Percentiles rank a stretch among this genome's conserved stretches.
Evolutionary conservation across 2,329 filamentous ascomycete species (phyloP).

Genomic region (Trichophyton schoenleinii): DNA sequence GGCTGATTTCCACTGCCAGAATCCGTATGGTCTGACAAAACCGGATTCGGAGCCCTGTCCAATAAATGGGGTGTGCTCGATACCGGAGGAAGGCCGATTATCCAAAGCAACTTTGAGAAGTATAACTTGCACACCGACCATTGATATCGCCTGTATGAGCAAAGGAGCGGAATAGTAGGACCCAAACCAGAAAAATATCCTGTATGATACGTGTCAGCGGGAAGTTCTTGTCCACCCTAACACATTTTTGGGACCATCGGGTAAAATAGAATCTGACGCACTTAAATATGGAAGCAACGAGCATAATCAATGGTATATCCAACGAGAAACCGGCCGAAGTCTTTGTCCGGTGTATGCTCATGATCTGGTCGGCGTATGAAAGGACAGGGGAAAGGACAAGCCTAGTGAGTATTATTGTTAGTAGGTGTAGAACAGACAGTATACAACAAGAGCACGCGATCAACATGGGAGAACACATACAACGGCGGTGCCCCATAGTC

Average conservation of each 20-base stretch:
- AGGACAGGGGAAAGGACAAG: constrained; percentile 51
- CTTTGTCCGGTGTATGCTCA: constrained; percentile 48
- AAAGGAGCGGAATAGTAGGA: constrained; percentile 47
- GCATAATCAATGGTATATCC: constrained; percentile 56
- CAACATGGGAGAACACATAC: constrained; percentile 21
- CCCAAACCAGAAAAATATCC: constrained; percentile 55
- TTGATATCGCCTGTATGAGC: constrained; percentile 48
- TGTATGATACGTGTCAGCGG: constrained; percentile 17
- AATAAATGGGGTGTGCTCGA: constrained; percentile 33
- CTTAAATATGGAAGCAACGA: constrained; percentile 52
- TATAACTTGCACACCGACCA: constrained; percentile 46
- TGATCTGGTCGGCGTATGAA: constrained; percentile 55
- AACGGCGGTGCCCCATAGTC: constrained; percentile 40
- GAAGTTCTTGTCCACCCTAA: not conserved
- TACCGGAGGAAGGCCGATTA: constrained; percentile 38
- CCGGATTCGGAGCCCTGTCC: constrained; percentile 17
- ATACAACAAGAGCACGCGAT: constrained; percentile 2
- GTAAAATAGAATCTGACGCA: constrained; percentile 20
- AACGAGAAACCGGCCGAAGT: constrained; percentile 53
- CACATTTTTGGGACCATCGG: not conserved
- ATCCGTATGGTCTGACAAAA: constrained; percentile 43
- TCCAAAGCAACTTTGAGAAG: constrained; percentile 50
- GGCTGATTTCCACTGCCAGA: constrained; percentile 50
- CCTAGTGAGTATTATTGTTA: constrained; percentile 24
- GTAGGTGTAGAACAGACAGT: constrained; percentile 9